Evolutionary conservation across 2,329 filamentous ascomycete genomes (phyloP).

Genomic region (Leptographium flavum): DNA sequence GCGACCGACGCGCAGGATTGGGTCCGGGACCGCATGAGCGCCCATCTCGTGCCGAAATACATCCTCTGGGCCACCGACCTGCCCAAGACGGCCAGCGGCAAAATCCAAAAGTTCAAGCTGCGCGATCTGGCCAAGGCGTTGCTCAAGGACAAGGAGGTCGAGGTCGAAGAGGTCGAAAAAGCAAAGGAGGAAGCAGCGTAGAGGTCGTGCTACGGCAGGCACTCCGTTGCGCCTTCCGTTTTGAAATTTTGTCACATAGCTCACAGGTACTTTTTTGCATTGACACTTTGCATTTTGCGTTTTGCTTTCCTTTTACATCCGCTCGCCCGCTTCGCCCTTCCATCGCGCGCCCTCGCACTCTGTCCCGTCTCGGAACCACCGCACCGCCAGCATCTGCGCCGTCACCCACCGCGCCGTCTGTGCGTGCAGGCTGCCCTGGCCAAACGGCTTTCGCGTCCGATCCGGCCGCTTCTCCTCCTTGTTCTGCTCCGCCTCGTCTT

Average conservation of each 20-base stretch:
- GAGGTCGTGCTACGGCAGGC: no score
- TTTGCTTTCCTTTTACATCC: no score
- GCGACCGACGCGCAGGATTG: slow-evolving; percentile 51
- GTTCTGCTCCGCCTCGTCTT: neutral
- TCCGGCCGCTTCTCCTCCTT: slow-evolving; percentile 21
- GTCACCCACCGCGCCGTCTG: slow-evolving; percentile 47
- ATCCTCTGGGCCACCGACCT: slow-evolving; percentile 80
- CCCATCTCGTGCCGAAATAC: slow-evolving; percentile 73
- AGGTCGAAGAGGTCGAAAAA: neutral
- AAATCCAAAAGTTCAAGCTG: slow-evolving; percentile 90
- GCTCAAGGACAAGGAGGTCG: neutral
- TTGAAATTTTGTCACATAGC: no score
- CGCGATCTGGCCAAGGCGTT: slow-evolving; percentile 39
- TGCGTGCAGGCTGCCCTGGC: slow-evolving; percentile 40
- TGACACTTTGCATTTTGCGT: no score
- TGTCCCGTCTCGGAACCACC: slow-evolving; percentile 36
- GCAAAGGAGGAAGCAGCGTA: neutral
- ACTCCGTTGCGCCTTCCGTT: no score
- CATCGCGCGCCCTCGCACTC: slow-evolving; percentile 32
- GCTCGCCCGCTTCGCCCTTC: neutral
- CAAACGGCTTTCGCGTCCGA: slow-evolving; percentile 34
- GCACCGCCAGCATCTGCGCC: slow-evolving; percentile 33
- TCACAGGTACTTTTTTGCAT: no score
- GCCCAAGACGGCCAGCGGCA: slow-evolving; percentile 90
- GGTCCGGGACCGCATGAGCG: slow-evolving; percentile 54